phyloP scores from a whole-genome alignment of 1,284 basidiomycete species.

The Pyrrhoderma lamaoense region DNA sequence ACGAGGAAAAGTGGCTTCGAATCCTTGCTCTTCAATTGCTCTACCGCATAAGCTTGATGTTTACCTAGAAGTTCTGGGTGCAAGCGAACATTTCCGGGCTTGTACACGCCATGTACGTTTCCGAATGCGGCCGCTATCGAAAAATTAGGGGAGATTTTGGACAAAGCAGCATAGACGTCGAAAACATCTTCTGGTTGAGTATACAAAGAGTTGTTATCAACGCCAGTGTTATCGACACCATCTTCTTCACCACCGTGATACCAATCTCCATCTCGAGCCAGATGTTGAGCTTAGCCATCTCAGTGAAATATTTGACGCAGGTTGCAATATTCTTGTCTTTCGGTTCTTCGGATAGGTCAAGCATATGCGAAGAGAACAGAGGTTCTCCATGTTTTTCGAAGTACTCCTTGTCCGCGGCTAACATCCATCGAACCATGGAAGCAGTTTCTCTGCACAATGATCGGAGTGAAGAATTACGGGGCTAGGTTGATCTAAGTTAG shows the following conservation, averaged over 20 bases:
- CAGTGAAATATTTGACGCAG: conserved; percentile 93
- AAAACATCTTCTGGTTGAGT: conserved; percentile 97
- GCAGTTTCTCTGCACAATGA: conserved; percentile 97
- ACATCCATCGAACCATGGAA: conserved; percentile 99
- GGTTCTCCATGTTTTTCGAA: conserved; percentile 86
- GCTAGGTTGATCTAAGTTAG: conserved; percentile 31
- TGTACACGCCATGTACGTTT: conserved; percentile 95
- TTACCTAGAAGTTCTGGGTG: conserved; percentile 88
- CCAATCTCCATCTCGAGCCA: conserved; percentile 99
- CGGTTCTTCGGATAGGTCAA: conserved; percentile 96
- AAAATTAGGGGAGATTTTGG: conserved; percentile 88
- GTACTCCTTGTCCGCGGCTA: conserved; percentile 92
- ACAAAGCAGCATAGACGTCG: conserved; percentile 84
- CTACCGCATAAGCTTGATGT: conserved; percentile 79
- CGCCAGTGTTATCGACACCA: conserved; percentile 93
- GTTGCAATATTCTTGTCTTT: conserved; percentile 96
- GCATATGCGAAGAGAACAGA: conserved; percentile 99
- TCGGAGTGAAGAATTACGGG: conserved; percentile 98
- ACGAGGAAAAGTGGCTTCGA: conserved; percentile 94
- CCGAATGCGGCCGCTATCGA: conserved; percentile 96
- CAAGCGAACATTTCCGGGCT: conserved; percentile 89
- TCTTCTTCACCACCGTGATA: conserved; percentile 99
- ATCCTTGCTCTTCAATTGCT: conserved; percentile 62
- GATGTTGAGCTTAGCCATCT: conserved; percentile 87
- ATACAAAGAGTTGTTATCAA: conserved; percentile 93